A percentile compares a stretch with the other conserved stretches of the same genome.
Evolutionary conservation across 2,329 filamentous ascomycete species (phyloP).

Genomic region (Immersiporthe knoxdaviesiana): DNA sequence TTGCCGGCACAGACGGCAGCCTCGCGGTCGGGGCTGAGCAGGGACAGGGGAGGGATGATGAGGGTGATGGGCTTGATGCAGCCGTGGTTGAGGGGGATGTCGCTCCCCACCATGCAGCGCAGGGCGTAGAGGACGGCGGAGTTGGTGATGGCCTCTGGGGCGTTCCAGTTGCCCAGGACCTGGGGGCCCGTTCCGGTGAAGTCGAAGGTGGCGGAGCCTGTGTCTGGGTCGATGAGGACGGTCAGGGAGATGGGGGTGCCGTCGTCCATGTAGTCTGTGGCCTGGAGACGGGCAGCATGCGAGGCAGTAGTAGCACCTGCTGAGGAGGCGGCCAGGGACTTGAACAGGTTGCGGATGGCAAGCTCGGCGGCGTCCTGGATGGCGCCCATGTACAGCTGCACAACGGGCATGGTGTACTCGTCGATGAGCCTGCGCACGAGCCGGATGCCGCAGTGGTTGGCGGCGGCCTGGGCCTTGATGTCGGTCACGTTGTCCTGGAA

Average conservation of each 20-base stretch:
- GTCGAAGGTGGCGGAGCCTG: slow-evolving; percentile 40
- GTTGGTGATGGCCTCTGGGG: slow-evolving; percentile 16
- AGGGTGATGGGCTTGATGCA: slow-evolving; percentile 40
- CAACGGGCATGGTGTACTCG: slow-evolving; percentile 39
- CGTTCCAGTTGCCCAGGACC: slow-evolving; percentile 41
- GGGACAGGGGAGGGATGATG: slow-evolving; percentile 35
- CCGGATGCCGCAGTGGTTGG: slow-evolving; percentile 45
- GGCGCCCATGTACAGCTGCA: slow-evolving; percentile 44
- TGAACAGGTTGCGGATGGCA: slow-evolving; percentile 39
- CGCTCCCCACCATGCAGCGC: slow-evolving; percentile 38
- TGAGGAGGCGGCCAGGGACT: slow-evolving; percentile 50
- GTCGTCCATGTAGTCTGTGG: slow-evolving; percentile 42
- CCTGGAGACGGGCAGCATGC: slow-evolving; percentile 17
- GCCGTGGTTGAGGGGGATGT: slow-evolving; percentile 44
- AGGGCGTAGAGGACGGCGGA: slow-evolving; percentile 44
- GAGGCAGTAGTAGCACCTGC: slow-evolving; percentile 36
- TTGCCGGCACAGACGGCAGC: slow-evolving; percentile 46
- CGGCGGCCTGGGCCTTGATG: slow-evolving; percentile 47
- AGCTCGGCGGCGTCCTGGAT: slow-evolving; percentile 47
- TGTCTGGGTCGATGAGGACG: slow-evolving; percentile 36
- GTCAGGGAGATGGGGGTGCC: slow-evolving; percentile 40
- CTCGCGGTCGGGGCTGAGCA: slow-evolving; percentile 37
- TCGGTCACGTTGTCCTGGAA: slow-evolving; percentile 49
- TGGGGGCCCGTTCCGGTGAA: slow-evolving; percentile 40
- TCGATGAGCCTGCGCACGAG: slow-evolving; percentile 40